Percentiles rank a stretch among this genome's conserved stretches.
phyloP scores from a whole-genome alignment of 2,329 filamentous ascomycete genomes.

The Colletotrichum higginsianum region DNA sequence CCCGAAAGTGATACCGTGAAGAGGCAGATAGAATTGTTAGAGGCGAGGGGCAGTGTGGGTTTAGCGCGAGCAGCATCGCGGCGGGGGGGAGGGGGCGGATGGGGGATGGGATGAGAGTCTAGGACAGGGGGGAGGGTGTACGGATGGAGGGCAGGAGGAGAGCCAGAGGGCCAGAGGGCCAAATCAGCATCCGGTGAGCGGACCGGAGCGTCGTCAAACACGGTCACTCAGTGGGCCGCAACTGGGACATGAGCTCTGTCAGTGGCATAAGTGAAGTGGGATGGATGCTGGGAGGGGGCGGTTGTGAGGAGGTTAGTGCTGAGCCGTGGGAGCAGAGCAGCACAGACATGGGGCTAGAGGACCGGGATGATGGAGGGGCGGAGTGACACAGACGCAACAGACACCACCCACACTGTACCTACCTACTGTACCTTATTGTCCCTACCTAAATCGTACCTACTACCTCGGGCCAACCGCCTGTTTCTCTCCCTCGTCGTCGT shows the following conservation, averaged over 20 bases:
- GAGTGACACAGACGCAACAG: neutral
- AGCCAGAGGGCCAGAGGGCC: slow-evolving; percentile 11
- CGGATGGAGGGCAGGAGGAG: slow-evolving; percentile 15
- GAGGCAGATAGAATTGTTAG: slow-evolving; percentile 30
- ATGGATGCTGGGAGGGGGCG: neutral
- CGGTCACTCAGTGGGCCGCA: slow-evolving; percentile 19
- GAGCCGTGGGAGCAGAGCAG: neutral
- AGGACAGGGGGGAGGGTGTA: slow-evolving; percentile 4
- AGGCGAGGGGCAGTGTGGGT: slow-evolving; percentile 16
- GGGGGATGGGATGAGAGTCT: neutral
- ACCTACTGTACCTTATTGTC: no score
- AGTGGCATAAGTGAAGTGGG: neutral
- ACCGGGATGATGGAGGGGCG: neutral
- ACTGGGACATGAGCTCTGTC: slow-evolving; percentile 15
- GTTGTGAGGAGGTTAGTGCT: slow-evolving; percentile 1
- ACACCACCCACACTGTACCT: no score
- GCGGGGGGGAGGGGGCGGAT: slow-evolving; percentile 22
- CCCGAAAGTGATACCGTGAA: slow-evolving; percentile 29
- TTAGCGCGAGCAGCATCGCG: slow-evolving; percentile 5
- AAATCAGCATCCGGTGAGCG: slow-evolving; percentile 15
- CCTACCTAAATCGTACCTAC: neutral
- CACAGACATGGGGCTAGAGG: slow-evolving; percentile 12
- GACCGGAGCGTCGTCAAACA: slow-evolving; percentile 28
- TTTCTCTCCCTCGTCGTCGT: slow-evolving; percentile 3
- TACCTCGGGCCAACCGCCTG: slow-evolving; percentile 37